phyloP scores from a whole-genome alignment of 495 filamentous ascomycete genomes.

The Peziza echinospora region DNA sequence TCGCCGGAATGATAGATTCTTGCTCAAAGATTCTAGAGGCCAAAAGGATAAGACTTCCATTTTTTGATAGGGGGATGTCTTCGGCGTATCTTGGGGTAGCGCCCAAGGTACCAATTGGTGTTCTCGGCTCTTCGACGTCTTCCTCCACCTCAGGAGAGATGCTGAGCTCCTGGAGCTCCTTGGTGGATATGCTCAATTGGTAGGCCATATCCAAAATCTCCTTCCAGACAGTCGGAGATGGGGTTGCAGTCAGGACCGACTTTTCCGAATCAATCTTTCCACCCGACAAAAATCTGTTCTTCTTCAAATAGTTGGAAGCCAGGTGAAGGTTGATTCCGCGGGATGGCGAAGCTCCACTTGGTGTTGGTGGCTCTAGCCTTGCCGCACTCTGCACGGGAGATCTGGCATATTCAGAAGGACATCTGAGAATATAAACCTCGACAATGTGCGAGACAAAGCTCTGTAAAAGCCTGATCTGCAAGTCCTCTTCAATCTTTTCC shows the following conservation, averaged over 20 bases:
- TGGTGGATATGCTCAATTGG: constrained; percentile 22
- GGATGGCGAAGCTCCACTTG: neutral
- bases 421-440: constrained; percentile 48
- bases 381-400: neutral
- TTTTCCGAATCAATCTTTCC: neutral
- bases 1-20: constrained; percentile 21
- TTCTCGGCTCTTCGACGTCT: constrained; percentile 15
- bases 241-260: neutral
- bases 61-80: constrained; percentile 52
- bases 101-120: constrained; percentile 16
- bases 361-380: neutral
- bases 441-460: constrained; percentile 70
- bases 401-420: neutral
- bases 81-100: constrained; percentile 24
- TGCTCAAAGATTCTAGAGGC: constrained; percentile 29
- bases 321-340: neutral
- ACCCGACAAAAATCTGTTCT: neutral
- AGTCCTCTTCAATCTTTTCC: constrained; percentile 35
- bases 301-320: neutral
- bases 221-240: neutral
- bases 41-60: constrained; percentile 41
- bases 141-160: constrained; percentile 9
- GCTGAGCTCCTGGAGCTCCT: constrained; percentile 27
- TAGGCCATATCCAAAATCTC: neutral
- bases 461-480: constrained; percentile 53